Evolutionary conservation across 768 basidiomycete species (phyloP), one percentile per base, ranked within the genome.

Genomic region (Amanita subjunquillea): DNA sequence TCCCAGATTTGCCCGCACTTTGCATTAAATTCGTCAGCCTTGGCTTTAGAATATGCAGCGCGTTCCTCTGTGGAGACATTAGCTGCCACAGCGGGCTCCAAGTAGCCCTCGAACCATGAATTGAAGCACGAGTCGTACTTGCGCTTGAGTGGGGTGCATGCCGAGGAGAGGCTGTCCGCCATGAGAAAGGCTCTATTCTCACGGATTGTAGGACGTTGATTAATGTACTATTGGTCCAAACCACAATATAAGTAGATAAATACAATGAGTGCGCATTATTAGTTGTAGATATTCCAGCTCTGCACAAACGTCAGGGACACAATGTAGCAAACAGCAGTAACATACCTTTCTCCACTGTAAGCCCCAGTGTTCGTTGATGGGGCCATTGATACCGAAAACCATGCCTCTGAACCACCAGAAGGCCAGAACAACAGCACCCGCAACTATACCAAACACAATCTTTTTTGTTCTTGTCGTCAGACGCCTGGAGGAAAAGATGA

Each of bases 361-460:
- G 0, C 92, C 91, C 77, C 77, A 79, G 60, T 91, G 80, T 0
- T 92, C 80, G 53, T 74, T 76, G 52, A 96, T 73, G 2, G 92
- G 87, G 0, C 95, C 96, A n/a, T 86, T 78, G 43, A 97, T 87
- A 1, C 96, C 95, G 67, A 90, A 92, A 2, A 92, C 89, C 29
- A 95, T 67, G 20, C 80, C 85, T 58, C 76, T 86, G 72, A 96
- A 98, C 92, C 91, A 95, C 90, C 88, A 95, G 74, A 96, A 99
- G 50, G 77, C 79, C n/a, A 72, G 73, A 6, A 95, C 61, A 57
- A 97, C 78, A 20, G 71, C 53, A 23, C 72, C 72, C 0, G 80
- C 75, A 45, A 78, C 69, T 17, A 86, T 58, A 2, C 78, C 79
- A 63, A 97, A 98, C 43, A 74, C 70, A 49, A 89, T 82, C 38